Base-by-base conservation (phyloP, 148 eudicot genomes). In the Selenicereus undatus region DNA sequence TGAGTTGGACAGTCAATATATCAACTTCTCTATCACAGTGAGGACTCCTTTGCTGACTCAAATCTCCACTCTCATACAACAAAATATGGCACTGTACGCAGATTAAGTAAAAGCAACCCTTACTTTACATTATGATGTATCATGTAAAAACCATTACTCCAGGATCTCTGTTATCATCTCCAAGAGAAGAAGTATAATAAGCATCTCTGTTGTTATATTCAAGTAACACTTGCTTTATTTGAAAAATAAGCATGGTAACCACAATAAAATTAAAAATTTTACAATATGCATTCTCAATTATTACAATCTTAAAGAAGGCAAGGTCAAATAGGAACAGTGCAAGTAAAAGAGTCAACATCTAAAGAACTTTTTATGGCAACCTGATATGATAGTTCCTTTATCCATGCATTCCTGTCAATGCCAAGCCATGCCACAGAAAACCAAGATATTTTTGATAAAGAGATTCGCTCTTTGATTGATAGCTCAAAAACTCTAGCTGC, bases 361-460 rank as follows among this genome's bases (percentile, higher is more conserved):
- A 54, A 75, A 78, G 66, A 77, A 42, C 56, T 52, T 79, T 54
- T 60, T 26, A 43, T 11, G 9, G 73, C 84, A 78, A 96, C 99
- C 99, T 96, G 98, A 85, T 96, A 93, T 81, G 97, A 92, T 60
- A 96, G 88, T 76, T 85, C 91, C 89, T 96, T 93, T 81, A 86
- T 81, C 99, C 98, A 96, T 69, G 94, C 89, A 89, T 84, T 87
- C 81, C 82, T 91, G 88, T 96, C 98, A 82, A 88, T 87, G 62
- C 99, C 98, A 86, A 92, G 88, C 99, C 98, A 96, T 65, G 93
- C 88, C 36, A 90, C 88, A 75, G 99, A 87, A 90, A 96, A 96
- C 99, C 97, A 96, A 51, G 97, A 88, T 51, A 80, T 80, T 74
- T 89, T 92, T 69, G 86, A 85, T 43, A 77, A 69, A 14, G 89